phyloP scores from a whole-genome alignment of 176 grass and related monocot species.

The Calamus simplicifolius region DNA sequence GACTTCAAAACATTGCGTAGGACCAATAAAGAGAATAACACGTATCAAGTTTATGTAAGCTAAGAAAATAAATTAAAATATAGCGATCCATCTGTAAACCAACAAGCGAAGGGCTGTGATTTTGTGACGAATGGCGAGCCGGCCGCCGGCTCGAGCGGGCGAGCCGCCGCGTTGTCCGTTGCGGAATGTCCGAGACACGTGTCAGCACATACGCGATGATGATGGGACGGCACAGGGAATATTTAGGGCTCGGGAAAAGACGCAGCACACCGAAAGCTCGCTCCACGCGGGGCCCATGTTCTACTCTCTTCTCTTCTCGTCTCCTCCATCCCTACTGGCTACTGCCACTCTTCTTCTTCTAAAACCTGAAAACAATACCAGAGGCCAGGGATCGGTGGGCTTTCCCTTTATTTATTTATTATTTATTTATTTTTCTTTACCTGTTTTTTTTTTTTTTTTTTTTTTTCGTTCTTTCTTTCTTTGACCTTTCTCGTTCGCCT shows the following conservation, averaged over 20 bases:
- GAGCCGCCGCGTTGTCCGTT: background rate
- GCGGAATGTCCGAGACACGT: background rate
- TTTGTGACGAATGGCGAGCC: no score
- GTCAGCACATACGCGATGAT: slow-evolving; percentile 18
- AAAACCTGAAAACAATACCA: no score
- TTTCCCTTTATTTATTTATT: slow-evolving; percentile 13
- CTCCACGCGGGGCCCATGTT: slow-evolving; percentile 23
- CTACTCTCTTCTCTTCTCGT: background rate
- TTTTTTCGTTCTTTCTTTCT: no score
- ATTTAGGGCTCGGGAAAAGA: slow-evolving; percentile 53
- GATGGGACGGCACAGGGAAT: slow-evolving; percentile 47
- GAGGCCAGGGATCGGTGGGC: no score
- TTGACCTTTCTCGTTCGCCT: slow-evolving; percentile 21
- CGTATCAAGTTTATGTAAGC: no score
- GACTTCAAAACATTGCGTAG: no score
- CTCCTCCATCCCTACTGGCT: no score
- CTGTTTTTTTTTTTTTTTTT: background rate
- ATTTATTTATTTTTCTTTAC: slow-evolving; percentile 37
- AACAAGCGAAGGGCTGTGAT: no score
- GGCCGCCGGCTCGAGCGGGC: background rate
- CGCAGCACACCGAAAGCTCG: slow-evolving; percentile 44
- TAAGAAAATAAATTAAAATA: no score
- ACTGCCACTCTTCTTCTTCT: slow-evolving; percentile 1
- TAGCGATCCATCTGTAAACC: no score
- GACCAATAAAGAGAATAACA: no score